A percentile compares a stretch with the other conserved stretches of the same genome.
phyloP scores from a whole-genome alignment of 2,329 filamentous ascomycete genomes.

The Knufia fluminis region DNA sequence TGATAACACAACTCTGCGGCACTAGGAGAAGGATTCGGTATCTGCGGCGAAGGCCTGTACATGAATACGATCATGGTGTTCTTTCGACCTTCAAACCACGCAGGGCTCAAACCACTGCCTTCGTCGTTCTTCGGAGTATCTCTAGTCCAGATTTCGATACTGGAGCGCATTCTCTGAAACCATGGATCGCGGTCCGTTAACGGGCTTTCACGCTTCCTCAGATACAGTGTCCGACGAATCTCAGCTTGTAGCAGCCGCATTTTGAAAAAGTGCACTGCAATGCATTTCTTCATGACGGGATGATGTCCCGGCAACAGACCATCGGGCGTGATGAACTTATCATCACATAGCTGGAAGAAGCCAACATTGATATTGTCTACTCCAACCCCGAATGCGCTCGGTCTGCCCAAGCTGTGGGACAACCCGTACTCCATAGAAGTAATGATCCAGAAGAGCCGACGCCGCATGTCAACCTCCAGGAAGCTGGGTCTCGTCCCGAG shows the following conservation, averaged over 20 bases:
- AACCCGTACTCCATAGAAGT: constrained; percentile 82
- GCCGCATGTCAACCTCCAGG: constrained; percentile 77
- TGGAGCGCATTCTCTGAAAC: constrained; percentile 71
- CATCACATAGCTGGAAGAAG: constrained; percentile 74
- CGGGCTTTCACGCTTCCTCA: constrained; percentile 69
- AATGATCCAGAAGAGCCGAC: constrained; percentile 80
- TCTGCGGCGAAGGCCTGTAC: constrained; percentile 83
- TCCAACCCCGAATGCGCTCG: constrained; percentile 72
- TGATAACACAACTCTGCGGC: constrained; percentile 77
- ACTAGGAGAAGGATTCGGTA: constrained; percentile 70
- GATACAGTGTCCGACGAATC: constrained; percentile 75
- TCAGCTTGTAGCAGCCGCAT: constrained; percentile 84
- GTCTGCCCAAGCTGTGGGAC: constrained; percentile 77
- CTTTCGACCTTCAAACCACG: constrained; percentile 65
- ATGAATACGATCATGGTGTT: constrained; percentile 85
- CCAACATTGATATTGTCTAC: constrained; percentile 76
- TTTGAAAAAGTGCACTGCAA: constrained; percentile 86
- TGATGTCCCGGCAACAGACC: constrained; percentile 64
- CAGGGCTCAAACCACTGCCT: constrained; percentile 63
- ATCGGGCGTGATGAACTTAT: constrained; percentile 68
- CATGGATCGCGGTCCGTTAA: constrained; percentile 74
- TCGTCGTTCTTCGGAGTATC: constrained; percentile 62
- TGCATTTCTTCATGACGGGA: constrained; percentile 70
- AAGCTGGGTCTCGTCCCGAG: constrained; percentile 54
- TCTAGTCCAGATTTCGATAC: constrained; percentile 70